Conservation (phyloP, 2,329 filamentous ascomycete genomes). For the Xylariaceae sp. region DNA sequence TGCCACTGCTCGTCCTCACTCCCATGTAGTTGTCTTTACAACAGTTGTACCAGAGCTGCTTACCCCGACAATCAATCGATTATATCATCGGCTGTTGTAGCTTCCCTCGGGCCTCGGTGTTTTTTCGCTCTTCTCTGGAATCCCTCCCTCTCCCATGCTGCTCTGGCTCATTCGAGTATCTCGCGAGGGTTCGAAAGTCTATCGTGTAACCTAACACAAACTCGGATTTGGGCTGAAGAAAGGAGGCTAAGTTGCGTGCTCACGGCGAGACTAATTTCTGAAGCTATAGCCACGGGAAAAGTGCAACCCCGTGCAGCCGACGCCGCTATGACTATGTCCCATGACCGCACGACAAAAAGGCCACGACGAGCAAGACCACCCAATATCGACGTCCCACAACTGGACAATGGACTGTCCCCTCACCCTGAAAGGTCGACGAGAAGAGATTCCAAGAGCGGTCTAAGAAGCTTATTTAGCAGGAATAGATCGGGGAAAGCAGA, state of each 20-base stretch:
- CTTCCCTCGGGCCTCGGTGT: too few relatives aligned
- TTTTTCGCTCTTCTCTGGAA: too few relatives aligned
- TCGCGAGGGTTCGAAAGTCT: too few relatives aligned
- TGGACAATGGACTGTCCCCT: constrained; percentile 38
- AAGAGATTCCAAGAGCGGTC: constrained; percentile 47
- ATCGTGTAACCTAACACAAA: too few relatives aligned
- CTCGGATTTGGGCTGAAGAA: background rate
- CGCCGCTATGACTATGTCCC: constrained; percentile 27
- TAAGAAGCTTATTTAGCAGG: constrained; percentile 47
- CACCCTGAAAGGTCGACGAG: constrained; percentile 38
- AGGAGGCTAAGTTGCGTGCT: too few relatives aligned
- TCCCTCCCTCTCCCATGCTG: too few relatives aligned
- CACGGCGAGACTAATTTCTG: constrained; percentile 5
- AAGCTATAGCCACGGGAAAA: constrained; percentile 9
- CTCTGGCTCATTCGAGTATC: too few relatives aligned
- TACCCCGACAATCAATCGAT: too few relatives aligned
- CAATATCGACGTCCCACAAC: constrained; percentile 29
- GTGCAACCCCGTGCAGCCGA: constrained; percentile 11
- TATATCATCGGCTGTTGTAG: too few relatives aligned
- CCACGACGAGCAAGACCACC: constrained; percentile 36
- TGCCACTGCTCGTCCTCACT: too few relatives aligned
- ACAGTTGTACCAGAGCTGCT: too few relatives aligned
- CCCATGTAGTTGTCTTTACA: too few relatives aligned
- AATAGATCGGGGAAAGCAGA: constrained; percentile 34
- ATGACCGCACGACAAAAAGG: constrained; percentile 30